Evolutionary conservation across 116 monocot species (phyloP).

Genomic region (Iris pallida): DNA sequence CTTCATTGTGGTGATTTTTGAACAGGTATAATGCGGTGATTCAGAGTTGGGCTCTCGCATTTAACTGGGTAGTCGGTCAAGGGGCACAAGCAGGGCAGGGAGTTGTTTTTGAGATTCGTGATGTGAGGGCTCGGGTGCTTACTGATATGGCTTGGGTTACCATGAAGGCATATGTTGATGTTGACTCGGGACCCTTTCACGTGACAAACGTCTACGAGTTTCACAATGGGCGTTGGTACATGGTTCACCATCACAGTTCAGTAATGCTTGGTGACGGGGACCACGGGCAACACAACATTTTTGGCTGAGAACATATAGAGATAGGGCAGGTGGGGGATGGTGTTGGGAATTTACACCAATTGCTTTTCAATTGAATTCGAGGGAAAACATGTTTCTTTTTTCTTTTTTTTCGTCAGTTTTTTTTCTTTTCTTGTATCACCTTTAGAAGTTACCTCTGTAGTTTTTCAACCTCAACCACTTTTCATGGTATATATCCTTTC

Average conservation of each 20-base stretch:
- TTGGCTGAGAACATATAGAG: slow-evolving; percentile 24
- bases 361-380: neutral
- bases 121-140: slow-evolving; percentile 68
- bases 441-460: too few relatives aligned
- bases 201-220: slow-evolving; percentile 84
- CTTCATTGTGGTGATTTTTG: too few relatives aligned
- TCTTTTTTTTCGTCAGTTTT: neutral
- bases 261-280: slow-evolving; percentile 47
- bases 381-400: neutral
- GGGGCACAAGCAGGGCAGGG: slow-evolving; percentile 30
- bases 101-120: slow-evolving; percentile 52
- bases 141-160: slow-evolving; percentile 81
- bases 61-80: slow-evolving; percentile 57
- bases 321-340: neutral
- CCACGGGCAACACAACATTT: slow-evolving; percentile 32
- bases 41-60: slow-evolving; percentile 61
- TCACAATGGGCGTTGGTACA: slow-evolving; percentile 58
- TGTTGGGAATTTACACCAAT: neutral
- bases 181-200: slow-evolving; percentile 50
- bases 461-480: too few relatives aligned
- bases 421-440: too few relatives aligned
- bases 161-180: slow-evolving; percentile 68
- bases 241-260: slow-evolving; percentile 94
- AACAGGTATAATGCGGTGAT: slow-evolving; percentile 64
- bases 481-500: too few relatives aligned